phyloP scores from a whole-genome alignment of 2,329 filamentous ascomycete species.

The Waltergamsia citrina region DNA sequence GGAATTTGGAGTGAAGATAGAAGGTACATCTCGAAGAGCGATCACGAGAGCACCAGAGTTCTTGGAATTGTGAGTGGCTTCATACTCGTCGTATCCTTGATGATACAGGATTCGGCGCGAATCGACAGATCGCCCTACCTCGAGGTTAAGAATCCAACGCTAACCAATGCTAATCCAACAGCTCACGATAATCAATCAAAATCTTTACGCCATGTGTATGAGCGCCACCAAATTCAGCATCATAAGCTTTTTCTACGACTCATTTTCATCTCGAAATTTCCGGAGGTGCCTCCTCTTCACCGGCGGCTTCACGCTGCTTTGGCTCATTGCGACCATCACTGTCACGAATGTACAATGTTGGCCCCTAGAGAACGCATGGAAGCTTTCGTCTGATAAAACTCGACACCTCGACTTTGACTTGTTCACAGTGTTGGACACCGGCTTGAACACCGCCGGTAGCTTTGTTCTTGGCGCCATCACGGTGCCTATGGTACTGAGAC shows the following conservation, averaged over 20 bases:
- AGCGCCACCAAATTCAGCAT: conserved; percentile 1
- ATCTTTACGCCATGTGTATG: not conserved
- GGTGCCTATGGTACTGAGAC: not conserved
- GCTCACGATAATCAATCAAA: not conserved
- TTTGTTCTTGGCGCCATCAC: not conserved
- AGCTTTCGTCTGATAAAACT: not conserved
- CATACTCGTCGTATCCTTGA: too few relatives aligned
- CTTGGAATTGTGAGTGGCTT: too few relatives aligned
- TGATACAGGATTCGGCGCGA: not conserved
- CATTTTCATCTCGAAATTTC: not conserved
- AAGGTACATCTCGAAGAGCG: too few relatives aligned
- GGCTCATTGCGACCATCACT: not conserved
- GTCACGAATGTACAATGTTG: not conserved
- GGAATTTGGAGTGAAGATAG: too few relatives aligned
- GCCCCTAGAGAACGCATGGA: not conserved
- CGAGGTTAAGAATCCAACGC: not conserved
- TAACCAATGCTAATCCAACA: not conserved
- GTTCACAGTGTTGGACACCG: not conserved
- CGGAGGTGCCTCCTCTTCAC: not conserved
- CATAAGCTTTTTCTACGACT: not conserved
- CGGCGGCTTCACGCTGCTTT: not conserved
- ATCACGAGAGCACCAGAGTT: too few relatives aligned
- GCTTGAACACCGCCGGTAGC: not conserved
- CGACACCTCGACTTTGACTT: not conserved
- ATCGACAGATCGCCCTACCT: not conserved